Percentiles rank a stretch among this genome's conserved stretches.
phyloP scores from a whole-genome alignment of 2,329 filamentous ascomycete genomes.

The Fusarium pininemorale region DNA sequence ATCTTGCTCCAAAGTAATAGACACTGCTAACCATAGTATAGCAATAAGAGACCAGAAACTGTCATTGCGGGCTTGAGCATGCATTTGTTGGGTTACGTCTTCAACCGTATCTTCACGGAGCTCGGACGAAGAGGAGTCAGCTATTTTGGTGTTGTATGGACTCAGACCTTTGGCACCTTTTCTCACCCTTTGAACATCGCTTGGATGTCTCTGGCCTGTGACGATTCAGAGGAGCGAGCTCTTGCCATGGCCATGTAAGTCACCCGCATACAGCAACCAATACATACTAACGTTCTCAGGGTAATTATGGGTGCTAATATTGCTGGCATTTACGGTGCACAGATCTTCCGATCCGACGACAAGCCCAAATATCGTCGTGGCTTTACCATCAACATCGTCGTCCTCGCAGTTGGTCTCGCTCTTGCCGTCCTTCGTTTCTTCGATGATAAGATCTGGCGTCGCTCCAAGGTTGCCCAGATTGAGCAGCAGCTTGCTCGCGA shows the following conservation, averaged over 20 bases:
- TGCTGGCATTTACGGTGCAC: conserved; percentile 66
- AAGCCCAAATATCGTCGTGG: conserved; percentile 60
- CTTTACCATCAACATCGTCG: conserved; percentile 56
- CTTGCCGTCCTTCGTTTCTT: conserved; percentile 54
- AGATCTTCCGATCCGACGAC: conserved; percentile 66
- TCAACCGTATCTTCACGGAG: conserved; percentile 63
- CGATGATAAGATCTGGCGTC: conserved; percentile 50
- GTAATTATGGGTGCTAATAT: conserved; percentile 71
- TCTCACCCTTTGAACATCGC: conserved; percentile 67
- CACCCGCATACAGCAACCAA: too few relatives aligned
- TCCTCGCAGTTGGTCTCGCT: conserved; percentile 54
- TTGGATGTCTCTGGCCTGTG: conserved; percentile 66
- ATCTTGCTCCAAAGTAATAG: rapidly evolving
- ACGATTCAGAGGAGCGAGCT: conserved; percentile 65
- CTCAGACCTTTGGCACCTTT: conserved; percentile 63
- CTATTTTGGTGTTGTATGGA: conserved; percentile 66
- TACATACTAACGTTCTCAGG: conserved; percentile 21
- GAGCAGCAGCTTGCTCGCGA: conserved; percentile 17
- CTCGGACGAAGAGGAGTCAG: conserved; percentile 52
- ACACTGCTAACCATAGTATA: conserved; percentile 2
- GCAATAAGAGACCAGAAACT: conserved; percentile 60
- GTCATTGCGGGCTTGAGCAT: conserved; percentile 59
- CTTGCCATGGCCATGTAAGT: conserved; percentile 63
- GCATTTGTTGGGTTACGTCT: conserved; percentile 61
- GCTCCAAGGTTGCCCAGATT: conserved; percentile 4